phyloP scores from a whole-genome alignment of 2,329 filamentous ascomycete genomes.

The Fusarium pilosicola region DNA sequence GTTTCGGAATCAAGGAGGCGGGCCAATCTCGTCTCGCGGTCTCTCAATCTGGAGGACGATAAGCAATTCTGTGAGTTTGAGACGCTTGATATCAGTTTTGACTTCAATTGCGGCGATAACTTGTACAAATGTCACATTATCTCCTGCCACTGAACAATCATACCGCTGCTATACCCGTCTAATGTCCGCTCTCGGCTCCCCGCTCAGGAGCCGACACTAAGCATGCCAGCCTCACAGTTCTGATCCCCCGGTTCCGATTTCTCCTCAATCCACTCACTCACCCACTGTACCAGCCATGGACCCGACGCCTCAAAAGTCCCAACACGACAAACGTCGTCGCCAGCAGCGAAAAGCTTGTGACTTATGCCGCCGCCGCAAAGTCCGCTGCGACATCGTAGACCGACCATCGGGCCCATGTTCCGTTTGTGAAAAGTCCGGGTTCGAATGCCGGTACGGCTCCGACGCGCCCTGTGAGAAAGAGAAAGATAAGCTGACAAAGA shows the following conservation, averaged over 20 bases:
- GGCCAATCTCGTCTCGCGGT: not conserved
- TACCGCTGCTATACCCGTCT: not conserved
- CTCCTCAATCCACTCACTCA: slow-evolving; percentile 3
- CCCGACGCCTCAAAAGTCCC: not conserved
- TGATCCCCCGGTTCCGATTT: slow-evolving; percentile 30
- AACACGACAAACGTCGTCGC: slow-evolving; percentile 42
- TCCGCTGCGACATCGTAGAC: slow-evolving; percentile 40
- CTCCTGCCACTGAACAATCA: rapidly evolving
- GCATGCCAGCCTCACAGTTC: not conserved
- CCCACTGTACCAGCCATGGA: slow-evolving; percentile 9
- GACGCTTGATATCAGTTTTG: rapidly evolving
- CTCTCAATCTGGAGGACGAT: too few relatives aligned
- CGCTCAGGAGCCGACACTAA: slow-evolving; percentile 20
- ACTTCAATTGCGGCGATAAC: not conserved
- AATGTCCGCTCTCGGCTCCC: slow-evolving; percentile 3
- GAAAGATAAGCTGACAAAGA: not conserved
- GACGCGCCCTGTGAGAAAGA: not conserved
- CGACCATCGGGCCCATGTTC: slow-evolving; percentile 31
- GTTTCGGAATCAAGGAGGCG: not conserved
- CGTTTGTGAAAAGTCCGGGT: slow-evolving; percentile 40
- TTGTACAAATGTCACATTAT: too few relatives aligned
- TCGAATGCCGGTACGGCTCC: slow-evolving; percentile 42
- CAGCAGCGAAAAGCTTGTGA: slow-evolving; percentile 44
- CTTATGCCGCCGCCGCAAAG: slow-evolving; percentile 40
- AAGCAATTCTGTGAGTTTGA: rapidly evolving